Base-by-base conservation (phyloP, 345 rosid genomes). In the Clarkia xantiana region DNA sequence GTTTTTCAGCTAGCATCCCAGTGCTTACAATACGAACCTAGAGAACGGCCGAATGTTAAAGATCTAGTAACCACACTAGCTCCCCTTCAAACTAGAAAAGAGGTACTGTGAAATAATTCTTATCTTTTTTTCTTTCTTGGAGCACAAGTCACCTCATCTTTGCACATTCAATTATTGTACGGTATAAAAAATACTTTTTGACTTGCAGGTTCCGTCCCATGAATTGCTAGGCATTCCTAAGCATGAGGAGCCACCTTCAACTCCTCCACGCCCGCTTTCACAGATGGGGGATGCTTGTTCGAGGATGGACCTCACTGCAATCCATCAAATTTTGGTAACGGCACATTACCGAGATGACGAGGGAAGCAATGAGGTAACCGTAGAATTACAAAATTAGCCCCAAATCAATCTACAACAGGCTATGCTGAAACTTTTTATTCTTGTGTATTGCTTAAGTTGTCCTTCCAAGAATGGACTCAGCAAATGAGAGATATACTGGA, bases 381-480 rank as follows among this genome's bases (percentile, higher is more conserved):
- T 22, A 22, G 52, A 48, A 2, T 10, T 23, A n/a, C n/a, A n/a
- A n/a, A 25, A 25, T 14, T 23, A 25, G 15, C 13, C 39, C 17
- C 17, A 6, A 20, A 8, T 17, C 8, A 48, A 23, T 11, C 10
- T n/a, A n/a, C n/a, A n/a, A 9, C 8, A 2, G 5, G 18, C 23
- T 46, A 20, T 11, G 20, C 12, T 47, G 10, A 14, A 22, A 12
- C 11, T 17, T 20, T 48, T 46, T 18, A 3, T 15, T 18, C 63
- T 19, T 60, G 14, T 63, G 14, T n/a, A n/a, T n/a, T n/a, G n/a
- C n/a, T n/a, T n/a, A 62, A 79, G 88, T 70, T 86, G 54, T 90
- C 95, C 40, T 90, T 90, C 62, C 95, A 90, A 73, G 95, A 90
- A 71, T 89, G 95, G 97, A 66, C 91, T 18, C 88, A 90, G 55